Percentiles rank a stretch among this genome's conserved stretches.
Conservation (phyloP, 441 rosid species). For the Isatis lusitanica region DNA sequence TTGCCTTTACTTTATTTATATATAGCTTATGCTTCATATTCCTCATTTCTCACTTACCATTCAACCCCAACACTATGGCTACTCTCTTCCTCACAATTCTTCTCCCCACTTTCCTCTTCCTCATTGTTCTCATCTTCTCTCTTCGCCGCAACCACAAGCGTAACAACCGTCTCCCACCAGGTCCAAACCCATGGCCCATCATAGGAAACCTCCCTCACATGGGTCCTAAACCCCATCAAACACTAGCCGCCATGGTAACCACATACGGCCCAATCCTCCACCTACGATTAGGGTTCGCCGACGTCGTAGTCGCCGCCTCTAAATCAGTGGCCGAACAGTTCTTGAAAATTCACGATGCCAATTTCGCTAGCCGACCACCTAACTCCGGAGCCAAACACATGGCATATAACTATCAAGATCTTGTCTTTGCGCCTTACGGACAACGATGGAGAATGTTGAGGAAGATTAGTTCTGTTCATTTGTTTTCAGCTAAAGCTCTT, state of each 20-base stretch:
- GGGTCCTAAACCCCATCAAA: constrained; percentile 67
- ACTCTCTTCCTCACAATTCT: constrained; percentile 38
- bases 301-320: constrained; percentile 74
- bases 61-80: constrained; percentile 31
- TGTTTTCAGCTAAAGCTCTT: constrained; percentile 78
- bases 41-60: constrained; percentile 27
- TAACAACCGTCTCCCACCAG: constrained; percentile 63
- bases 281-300: constrained; percentile 64
- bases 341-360: constrained; percentile 64
- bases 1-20: constrained; percentile 1
- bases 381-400: constrained; percentile 77
- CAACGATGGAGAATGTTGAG: constrained; percentile 78
- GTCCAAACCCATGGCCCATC: constrained; percentile 78
- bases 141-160: constrained; percentile 16
- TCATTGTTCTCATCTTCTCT: background rate
- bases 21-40: background rate
- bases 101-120: constrained; percentile 27
- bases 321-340: constrained; percentile 75
- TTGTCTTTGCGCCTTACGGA: constrained; percentile 85
- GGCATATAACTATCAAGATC: constrained; percentile 81
- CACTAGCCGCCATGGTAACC: constrained; percentile 50
- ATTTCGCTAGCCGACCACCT: constrained; percentile 81
- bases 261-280: constrained; percentile 70
- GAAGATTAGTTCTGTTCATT: constrained; percentile 71
- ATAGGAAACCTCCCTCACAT: constrained; percentile 79